Evolutionary conservation across 1,139 yeast genomes (phyloP), one percentile per base, ranked within the genome.

Genomic region (Eremothecium gossypii): DNA sequence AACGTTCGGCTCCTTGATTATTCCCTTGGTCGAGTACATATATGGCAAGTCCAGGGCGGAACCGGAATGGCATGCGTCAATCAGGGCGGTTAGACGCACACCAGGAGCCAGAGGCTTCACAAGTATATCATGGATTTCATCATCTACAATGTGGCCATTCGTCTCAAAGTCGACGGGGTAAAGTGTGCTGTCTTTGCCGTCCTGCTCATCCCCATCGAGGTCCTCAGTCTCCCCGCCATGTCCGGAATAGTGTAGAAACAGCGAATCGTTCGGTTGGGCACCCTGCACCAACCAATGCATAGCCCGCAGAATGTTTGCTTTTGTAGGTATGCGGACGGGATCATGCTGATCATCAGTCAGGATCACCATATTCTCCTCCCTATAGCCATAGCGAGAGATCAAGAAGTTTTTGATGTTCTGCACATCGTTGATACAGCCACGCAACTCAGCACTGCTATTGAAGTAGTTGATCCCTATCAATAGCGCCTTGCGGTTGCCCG

Each of bases 11-110:
- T 87, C 95, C 66, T 89, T 89, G 41, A 89, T 68, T 4, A 85
- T 79, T 43, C 97, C 97, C 58, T 85, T 84, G 10, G 97, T 91
- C 12, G 94, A 79, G 64, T 89, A 89, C 40, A 81, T 77, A 57
- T 79, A 89, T 1, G 97, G 97, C 50, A 89, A 68, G 63, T 89
- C 97, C 56, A 89, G 66, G 1, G 79, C 94, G 3, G 96, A 81
- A 27, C 96, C 97, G 2, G 95, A 84, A 60, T 89, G 97, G 61
- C 97, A 89, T 14, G 94, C 82, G 65, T 89, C 97, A 57, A 79
- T 87, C 51, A 89, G 68, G 0, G 95, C 95, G 2, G 96, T 89
- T 49, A 89, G 71, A 50, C 94, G 73, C 45, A 87, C 85, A 36
- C 97, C 96, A 1, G 81, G 76, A 27, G 80, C 85, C 51, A 89